Percentiles rank a stretch among this genome's conserved stretches.
Evolutionary conservation across 2,329 filamentous ascomycete species (phyloP).

Genomic region (Penicillium olsonii): DNA sequence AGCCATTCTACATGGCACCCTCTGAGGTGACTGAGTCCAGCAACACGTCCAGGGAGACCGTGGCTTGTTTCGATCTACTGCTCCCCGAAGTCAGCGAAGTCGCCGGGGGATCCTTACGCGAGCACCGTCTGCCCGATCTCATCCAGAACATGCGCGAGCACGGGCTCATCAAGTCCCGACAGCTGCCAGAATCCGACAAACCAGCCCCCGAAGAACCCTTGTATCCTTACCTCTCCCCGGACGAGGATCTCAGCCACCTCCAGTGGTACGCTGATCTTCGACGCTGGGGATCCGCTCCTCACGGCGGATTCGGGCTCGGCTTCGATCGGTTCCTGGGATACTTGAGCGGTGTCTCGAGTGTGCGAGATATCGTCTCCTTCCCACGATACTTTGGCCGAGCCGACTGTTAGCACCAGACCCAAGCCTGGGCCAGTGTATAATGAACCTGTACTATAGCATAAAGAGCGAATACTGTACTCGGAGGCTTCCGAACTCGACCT

Average conservation of each 20-base stretch:
- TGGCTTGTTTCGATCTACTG: constrained; percentile 87
- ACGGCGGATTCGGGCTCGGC: constrained; percentile 87
- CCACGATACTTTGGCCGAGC: constrained; percentile 66
- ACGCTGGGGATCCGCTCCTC: constrained; percentile 86
- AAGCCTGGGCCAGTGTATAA: constrained; percentile 16
- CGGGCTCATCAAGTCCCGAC: constrained; percentile 54
- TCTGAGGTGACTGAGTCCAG: constrained; percentile 33
- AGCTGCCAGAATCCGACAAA: constrained; percentile 21
- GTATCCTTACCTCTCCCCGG: constrained; percentile 40
- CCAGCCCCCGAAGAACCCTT: constrained; percentile 14
- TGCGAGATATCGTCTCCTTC: constrained; percentile 84
- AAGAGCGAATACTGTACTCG: not conserved
- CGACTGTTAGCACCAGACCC: constrained; percentile 44
- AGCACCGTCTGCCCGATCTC: constrained; percentile 71
- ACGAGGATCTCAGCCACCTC: constrained; percentile 54
- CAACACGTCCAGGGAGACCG: constrained; percentile 53
- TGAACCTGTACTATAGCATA: constrained; percentile 21
- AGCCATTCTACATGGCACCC: constrained; percentile 87
- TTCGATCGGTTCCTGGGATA: constrained; percentile 87
- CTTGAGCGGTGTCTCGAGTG: constrained; percentile 75
- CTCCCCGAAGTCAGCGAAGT: constrained; percentile 85
- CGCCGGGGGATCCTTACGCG: constrained; percentile 84
- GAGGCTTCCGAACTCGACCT: not conserved
- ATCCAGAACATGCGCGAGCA: constrained; percentile 70
- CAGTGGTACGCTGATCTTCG: constrained; percentile 89